Evolutionary conservation across 257 asterid species (phyloP), one percentile per base, ranked within the genome.

Genomic region (Avicennia marina): DNA sequence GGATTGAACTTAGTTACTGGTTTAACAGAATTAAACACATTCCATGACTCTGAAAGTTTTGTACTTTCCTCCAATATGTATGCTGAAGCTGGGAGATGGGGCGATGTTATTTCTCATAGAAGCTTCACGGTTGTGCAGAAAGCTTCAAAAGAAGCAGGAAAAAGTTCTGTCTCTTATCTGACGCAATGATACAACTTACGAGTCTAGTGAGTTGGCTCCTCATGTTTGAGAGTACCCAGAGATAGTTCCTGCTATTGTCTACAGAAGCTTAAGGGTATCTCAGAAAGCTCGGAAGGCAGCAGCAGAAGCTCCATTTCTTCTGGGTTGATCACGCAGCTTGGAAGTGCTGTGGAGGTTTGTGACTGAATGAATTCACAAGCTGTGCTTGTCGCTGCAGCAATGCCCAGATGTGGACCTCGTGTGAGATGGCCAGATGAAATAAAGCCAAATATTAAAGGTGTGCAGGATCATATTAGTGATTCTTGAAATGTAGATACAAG

Each of bases 51-150:
- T 1, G 76, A 26, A n/a, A 62, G 65, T 66, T 46, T 36, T 24
- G 76, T 75, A 32, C 44, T 67, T 43, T 66, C 72, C 4, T 73
- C 83, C 5, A 72, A 69, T 58, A 33, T 63, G 2, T 69, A 58
- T 44, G 83, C 83, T 13, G 75, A 69, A 66, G 79, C 83, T 16
- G 79, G 77, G 32, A 62, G 63, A 66, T 77, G 83, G 83, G 58
- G 47, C 1, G 77, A 77, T 22, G 79, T 76, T 62, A 19, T 66
- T 62, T 63, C 66, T 54, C 48, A 50, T 41, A 66, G 79, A 63
- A 55, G 56, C 57, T 32, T 58, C 2, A 58, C 69, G 79, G 63
- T 21, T 64, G 62, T 22, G 42, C 46, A 44, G 62, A 63, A 41
- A 58, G 34, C 62, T 40, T 31, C n/a, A 19, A 74, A 69, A 65